Evolutionary conservation across 345 rosid genomes (phyloP), one percentile per base, ranked within the genome.

Genomic region (Citrus reticulata): DNA sequence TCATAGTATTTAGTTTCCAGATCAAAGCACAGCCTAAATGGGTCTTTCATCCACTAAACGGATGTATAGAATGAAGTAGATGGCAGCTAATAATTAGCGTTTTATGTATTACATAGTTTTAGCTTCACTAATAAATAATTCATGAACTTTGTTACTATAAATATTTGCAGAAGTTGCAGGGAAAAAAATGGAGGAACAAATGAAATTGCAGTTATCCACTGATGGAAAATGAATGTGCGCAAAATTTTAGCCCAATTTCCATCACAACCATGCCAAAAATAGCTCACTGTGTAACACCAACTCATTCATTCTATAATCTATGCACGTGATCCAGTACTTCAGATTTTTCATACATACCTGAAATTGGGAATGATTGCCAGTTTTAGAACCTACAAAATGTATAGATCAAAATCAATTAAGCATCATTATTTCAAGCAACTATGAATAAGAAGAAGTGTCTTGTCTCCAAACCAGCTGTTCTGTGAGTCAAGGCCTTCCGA

Each of bases 321-420:
- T 19, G 32, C 34, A 51, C 10, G 58, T 40, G 37, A 32, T 10
- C 24, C 17, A 76, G 25, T 65, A 51, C 11, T 82, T 5, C 11
- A 66, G 63, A 68, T 59, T 22, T 40, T 46, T 72, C 29, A 78
- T 67, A 55, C 75, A 74, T 80, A 90, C 94, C 93, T 88, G 93
- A 79, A 80, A 79, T 76, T 81, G 86, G 32, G 87, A 69, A 86
- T 40, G 78, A 58, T 37, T 80, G 74, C 84, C 91, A 35, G 67
- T 85, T 83, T 74, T 83, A 59, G 81, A 66, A 69, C 91, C 99
- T 93, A 76, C 29, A 74, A 54, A 57, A 77, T 40, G 76, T 89
- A 81, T 78, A 25, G 70, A 54, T 40, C 80, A 20, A 70, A 55
- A 54, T 81, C 65, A 80, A 77, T 17, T 69, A 78, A 46, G 27